Evolutionary conservation across 441 rosid species (phyloP).

Genomic region (Euphorbia schlechtendalii): DNA sequence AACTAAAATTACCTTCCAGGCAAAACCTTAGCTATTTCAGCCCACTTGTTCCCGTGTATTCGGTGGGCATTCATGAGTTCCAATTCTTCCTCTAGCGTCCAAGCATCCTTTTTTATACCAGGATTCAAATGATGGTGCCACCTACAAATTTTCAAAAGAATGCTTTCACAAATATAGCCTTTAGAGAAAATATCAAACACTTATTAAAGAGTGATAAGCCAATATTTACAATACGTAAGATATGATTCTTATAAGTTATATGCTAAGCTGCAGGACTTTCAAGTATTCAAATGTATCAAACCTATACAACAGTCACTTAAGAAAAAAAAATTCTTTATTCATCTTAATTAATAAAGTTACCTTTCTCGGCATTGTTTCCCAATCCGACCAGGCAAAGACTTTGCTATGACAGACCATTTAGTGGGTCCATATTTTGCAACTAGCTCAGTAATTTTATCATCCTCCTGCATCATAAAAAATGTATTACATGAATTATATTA

Average conservation of each 20-base stretch:
- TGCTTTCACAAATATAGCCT: constrained; percentile 9
- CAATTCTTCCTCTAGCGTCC: constrained; percentile 88
- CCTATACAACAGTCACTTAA: too few species aligned
- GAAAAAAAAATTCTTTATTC: background rate
- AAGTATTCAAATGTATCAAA: background rate
- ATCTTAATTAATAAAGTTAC: constrained; percentile 26
- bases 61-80: constrained; percentile 80
- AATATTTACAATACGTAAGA: background rate
- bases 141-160: constrained; percentile 34
- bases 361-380: constrained; percentile 99
- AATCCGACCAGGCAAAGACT: constrained; percentile 89
- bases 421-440: constrained; percentile 78
- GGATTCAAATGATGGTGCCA: constrained; percentile 99
- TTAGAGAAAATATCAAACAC: background rate
- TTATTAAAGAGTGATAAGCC: background rate
- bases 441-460: constrained; percentile 72
- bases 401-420: constrained; percentile 91
- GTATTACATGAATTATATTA: background rate
- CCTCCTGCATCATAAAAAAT: constrained; percentile 55
- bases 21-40: constrained; percentile 91
- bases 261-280: background rate
- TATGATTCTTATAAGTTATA: background rate
- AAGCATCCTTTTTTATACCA: constrained; percentile 88
- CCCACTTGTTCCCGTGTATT: constrained; percentile 88
- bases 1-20: constrained; percentile 73